Evolutionary conservation across 805 yeast genomes (phyloP).

Genomic region (Yarrowia sp.): DNA sequence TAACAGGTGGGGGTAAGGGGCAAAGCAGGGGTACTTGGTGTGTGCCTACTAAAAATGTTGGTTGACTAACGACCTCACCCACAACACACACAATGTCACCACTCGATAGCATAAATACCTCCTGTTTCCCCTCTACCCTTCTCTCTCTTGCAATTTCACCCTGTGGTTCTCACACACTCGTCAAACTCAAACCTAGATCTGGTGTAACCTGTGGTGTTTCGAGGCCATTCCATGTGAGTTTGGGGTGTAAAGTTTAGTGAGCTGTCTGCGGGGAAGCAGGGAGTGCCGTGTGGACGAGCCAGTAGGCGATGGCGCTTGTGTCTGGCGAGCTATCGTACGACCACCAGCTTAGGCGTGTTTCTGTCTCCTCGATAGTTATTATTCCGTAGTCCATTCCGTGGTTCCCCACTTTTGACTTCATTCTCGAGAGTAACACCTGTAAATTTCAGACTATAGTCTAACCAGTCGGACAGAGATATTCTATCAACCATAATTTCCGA

Average conservation of each 20-base stretch:
- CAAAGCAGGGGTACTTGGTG: no score
- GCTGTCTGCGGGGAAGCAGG: constrained; percentile 33
- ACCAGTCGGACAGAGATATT: neutral
- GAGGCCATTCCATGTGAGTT: constrained; percentile 34
- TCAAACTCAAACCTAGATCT: constrained; percentile 19
- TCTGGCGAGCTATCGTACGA: no score
- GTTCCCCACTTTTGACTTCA: neutral
- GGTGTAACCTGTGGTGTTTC: constrained; percentile 26
- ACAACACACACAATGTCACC: neutral
- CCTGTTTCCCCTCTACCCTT: neutral
- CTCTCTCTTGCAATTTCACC: constrained; percentile 4
- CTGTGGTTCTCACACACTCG: constrained; percentile 8
- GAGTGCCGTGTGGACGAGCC: neutral
- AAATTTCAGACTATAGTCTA: constrained; percentile 1
- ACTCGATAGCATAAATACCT: neutral
- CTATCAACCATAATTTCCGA: neutral
- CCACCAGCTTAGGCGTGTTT: no score
- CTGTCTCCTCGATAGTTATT: neutral
- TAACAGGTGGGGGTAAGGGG: neutral
- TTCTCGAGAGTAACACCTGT: neutral
- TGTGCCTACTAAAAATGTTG: no score
- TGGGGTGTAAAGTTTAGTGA: constrained; percentile 27
- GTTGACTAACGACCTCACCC: no score
- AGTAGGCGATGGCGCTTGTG: neutral
- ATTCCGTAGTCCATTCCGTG: neutral